phyloP scores from a whole-genome alignment of 2,329 filamentous ascomycete species.

The Penicillium sp. region DNA sequence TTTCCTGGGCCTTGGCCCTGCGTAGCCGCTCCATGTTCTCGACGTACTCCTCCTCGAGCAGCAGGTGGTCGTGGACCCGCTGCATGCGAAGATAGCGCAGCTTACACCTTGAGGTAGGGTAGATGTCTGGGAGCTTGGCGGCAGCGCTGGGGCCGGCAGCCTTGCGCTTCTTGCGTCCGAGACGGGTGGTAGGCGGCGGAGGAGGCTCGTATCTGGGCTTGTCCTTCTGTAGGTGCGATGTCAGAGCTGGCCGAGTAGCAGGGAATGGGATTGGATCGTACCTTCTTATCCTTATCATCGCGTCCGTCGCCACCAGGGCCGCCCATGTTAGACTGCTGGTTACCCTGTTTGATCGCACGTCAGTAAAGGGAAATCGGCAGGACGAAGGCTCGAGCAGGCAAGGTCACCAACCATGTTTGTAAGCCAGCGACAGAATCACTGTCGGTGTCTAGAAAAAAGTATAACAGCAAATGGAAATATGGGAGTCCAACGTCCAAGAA shows the following conservation, averaged over 20 bases:
- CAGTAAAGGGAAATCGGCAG: conserved; percentile 16
- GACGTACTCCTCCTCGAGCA: conserved; percentile 97
- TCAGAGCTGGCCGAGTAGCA: conserved; percentile 9
- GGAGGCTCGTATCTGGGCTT: conserved; percentile 99
- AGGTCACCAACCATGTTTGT: conserved; percentile 35
- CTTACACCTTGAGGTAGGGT: conserved; percentile 95
- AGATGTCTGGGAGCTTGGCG: conserved; percentile 89
- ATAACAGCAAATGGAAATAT: not conserved
- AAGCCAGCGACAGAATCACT: conserved; percentile 19
- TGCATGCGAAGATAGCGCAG: conserved; percentile 96
- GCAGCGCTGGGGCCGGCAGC: conserved; percentile 86
- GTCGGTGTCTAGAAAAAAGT: conserved; percentile 5
- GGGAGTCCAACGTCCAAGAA: not conserved
- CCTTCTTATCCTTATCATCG: conserved; percentile 93
- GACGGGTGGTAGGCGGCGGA: conserved; percentile 90
- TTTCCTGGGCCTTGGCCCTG: conserved; percentile 73
- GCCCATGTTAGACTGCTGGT: conserved; percentile 75
- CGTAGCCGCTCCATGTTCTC: conserved; percentile 96
- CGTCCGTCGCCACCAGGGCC: conserved; percentile 68
- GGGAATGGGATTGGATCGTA: conserved; percentile 29
- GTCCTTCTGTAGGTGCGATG: conserved; percentile 66
- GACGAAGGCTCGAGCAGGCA: conserved; percentile 8
- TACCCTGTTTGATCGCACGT: conserved; percentile 38
- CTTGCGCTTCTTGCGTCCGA: conserved; percentile 99
- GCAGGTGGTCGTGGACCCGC: conserved; percentile 91